A percentile compares a stretch with the other conserved stretches of the same genome.
Conservation (phyloP, 352 stramenopile genomes). For the Detonula confervacea region DNA sequence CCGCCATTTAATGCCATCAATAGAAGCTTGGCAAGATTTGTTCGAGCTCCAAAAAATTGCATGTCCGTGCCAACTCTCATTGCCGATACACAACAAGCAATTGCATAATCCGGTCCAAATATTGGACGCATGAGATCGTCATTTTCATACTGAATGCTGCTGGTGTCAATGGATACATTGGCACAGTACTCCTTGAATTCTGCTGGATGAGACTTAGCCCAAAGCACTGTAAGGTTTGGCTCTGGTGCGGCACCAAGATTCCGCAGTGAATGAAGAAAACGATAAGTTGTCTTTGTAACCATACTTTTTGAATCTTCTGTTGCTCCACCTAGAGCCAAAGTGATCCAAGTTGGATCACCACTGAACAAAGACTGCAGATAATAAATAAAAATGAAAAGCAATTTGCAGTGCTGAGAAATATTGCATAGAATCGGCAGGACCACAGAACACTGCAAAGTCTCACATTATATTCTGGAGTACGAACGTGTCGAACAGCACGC, state of each 20-base stretch:
- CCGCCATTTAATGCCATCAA: slow-evolving; percentile 74
- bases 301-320: slow-evolving; percentile 57
- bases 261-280: slow-evolving; percentile 51
- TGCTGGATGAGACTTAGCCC: slow-evolving; percentile 52
- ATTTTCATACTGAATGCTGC: slow-evolving; percentile 77
- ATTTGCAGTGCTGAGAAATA: no score
- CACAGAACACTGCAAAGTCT: background rate
- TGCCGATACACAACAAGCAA: slow-evolving; percentile 73
- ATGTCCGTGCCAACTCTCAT: slow-evolving; percentile 72
- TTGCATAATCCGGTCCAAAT: slow-evolving; percentile 72
- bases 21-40: slow-evolving; percentile 73
- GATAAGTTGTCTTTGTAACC: slow-evolving; percentile 63
- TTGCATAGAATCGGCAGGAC: no score
- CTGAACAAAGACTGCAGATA: no score
- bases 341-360: slow-evolving; percentile 72
- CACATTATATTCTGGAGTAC: slow-evolving; percentile 37
- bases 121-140: slow-evolving; percentile 73
- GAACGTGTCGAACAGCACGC: slow-evolving; percentile 58
- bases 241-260: slow-evolving; percentile 65
- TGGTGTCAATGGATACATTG: slow-evolving; percentile 61
- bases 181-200: slow-evolving; percentile 73
- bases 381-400: no score
- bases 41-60: slow-evolving; percentile 75
- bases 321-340: slow-evolving; percentile 61
- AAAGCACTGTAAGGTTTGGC: slow-evolving; percentile 75